A percentile compares a stretch with the other conserved stretches of the same genome.
These are phyloP conservation scores for Triticum turgidum DNA, from an alignment of 176 grass and related monocot genomes.

Conservation along the genomic window DNA sequence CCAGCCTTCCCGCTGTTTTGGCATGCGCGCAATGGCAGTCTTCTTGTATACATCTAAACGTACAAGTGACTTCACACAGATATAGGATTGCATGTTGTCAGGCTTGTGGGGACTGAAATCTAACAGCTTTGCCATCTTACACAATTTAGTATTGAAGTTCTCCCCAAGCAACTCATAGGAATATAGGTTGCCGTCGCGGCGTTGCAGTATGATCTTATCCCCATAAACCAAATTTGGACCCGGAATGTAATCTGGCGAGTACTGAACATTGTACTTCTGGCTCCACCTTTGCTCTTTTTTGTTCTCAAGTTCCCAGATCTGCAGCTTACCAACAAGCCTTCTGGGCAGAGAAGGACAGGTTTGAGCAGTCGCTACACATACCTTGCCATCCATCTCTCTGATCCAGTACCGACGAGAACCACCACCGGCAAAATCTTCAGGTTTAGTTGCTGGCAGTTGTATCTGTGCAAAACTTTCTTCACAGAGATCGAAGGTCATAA, in stretches of 20 bases:
- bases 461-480: background rate
- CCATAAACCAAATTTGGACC: background rate
- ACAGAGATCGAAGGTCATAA: conserved; percentile 33
- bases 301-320: conserved; percentile 25
- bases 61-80: conserved; percentile 19
- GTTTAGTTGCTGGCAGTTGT: conserved; percentile 10
- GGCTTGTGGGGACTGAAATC: background rate
- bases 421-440: background rate
- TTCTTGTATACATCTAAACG: conserved; percentile 24
- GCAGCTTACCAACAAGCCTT: background rate
- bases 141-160: background rate
- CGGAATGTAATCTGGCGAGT: background rate
- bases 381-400: conserved; percentile 23
- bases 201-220: conserved; percentile 15
- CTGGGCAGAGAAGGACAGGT: background rate
- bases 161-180: background rate
- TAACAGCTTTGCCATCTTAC: background rate
- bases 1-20: background rate
- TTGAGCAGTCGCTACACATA: conserved; percentile 4
- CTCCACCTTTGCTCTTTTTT: conserved; percentile 10
- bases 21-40: background rate
- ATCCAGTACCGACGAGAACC: background rate
- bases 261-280: conserved; percentile 7
- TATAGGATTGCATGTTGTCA: background rate
- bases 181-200: background rate